phyloP scores from a whole-genome alignment of 306 rosid genomes.

The Psophocarpus tetragonolobus region DNA sequence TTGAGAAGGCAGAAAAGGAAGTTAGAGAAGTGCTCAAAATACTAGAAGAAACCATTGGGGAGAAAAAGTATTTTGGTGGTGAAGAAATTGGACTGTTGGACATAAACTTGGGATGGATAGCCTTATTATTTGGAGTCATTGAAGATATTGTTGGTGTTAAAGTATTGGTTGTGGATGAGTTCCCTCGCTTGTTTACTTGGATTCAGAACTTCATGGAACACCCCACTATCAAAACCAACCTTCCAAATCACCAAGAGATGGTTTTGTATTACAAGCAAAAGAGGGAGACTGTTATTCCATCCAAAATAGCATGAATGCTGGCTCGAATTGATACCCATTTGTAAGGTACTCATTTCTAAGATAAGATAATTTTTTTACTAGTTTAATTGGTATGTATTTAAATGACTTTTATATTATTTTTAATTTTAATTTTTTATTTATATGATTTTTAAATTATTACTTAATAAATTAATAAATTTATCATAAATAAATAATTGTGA shows the following conservation, averaged over 20 bases:
- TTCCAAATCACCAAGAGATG: neutral
- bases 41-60: neutral
- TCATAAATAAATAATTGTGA: no score
- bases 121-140: slow-evolving; percentile 12
- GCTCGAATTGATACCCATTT: neutral
- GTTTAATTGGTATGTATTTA: no score
- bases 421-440: no score
- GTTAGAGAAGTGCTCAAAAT: neutral
- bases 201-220: slow-evolving; percentile 11
- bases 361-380: no score
- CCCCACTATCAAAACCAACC: neutral
- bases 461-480: no score
- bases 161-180: neutral
- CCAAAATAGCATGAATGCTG: neutral
- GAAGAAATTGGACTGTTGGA: slow-evolving; percentile 6
- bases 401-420: no score
- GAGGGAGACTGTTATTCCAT: neutral
- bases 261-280: neutral
- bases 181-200: slow-evolving; percentile 6
- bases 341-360: no score
- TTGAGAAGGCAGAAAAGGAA: neutral
- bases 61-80: slow-evolving; percentile 6
- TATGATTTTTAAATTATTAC: no score
- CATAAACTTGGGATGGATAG: slow-evolving; percentile 14
- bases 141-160: slow-evolving; percentile 10